Evolutionary conservation across 305 asterid genomes (phyloP).

Genomic region (Fraxinus latifolia): DNA sequence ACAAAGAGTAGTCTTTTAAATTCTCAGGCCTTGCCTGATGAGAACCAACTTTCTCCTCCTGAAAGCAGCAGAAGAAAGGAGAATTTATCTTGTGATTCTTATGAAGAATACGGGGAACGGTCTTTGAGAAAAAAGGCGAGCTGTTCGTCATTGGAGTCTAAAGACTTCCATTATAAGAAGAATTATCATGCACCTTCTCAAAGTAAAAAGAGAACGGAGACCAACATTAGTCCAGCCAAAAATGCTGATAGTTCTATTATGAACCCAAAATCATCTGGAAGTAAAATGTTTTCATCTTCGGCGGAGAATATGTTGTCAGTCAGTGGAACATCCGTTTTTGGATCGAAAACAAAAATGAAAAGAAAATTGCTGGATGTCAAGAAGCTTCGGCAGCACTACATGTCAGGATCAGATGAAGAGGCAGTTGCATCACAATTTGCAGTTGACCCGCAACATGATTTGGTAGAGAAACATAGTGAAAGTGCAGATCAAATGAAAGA

Average conservation of each 20-base stretch:
- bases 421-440: slow-evolving; percentile 27
- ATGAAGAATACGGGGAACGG: slow-evolving; percentile 22
- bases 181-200: slow-evolving; percentile 27
- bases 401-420: slow-evolving; percentile 41
- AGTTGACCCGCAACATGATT: slow-evolving; percentile 25
- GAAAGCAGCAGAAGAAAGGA: slow-evolving; percentile 37
- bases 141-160: slow-evolving; percentile 30
- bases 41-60: slow-evolving; percentile 32
- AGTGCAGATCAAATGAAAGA: slow-evolving; percentile 25
- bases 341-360: slow-evolving; percentile 34
- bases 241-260: slow-evolving; percentile 28
- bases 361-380: slow-evolving; percentile 31
- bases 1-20: slow-evolving; percentile 30
- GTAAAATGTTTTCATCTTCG: slow-evolving; percentile 49
- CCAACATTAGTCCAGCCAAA: slow-evolving; percentile 9
- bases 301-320: slow-evolving; percentile 39
- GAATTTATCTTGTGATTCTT: slow-evolving; percentile 24
- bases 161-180: slow-evolving; percentile 25
- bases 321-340: slow-evolving; percentile 33
- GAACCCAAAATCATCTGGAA: slow-evolving; percentile 35
- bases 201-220: slow-evolving; percentile 28
- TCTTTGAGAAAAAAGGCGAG: slow-evolving; percentile 38
- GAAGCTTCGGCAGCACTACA: slow-evolving; percentile 32
- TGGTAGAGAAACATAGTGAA: slow-evolving; percentile 25
- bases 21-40: slow-evolving; percentile 29